Conservation (phyloP, 768 basidiomycete species). For the Termitomyces eurrhizus region DNA sequence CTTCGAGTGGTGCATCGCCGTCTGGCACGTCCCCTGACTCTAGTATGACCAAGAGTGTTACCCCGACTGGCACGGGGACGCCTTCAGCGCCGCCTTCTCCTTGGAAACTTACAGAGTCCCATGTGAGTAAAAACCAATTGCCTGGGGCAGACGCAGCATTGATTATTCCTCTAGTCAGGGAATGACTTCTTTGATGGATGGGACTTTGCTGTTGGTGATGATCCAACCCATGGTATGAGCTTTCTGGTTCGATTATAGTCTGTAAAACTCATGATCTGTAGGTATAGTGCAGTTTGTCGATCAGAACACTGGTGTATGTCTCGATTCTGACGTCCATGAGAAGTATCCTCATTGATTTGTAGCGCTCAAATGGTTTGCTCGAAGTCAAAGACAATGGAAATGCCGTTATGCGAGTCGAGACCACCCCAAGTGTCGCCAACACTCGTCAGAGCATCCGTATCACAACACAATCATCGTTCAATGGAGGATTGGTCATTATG, state of each 20-base stretch:
- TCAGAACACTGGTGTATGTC: slow-evolving; percentile 52
- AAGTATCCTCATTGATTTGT: slow-evolving; percentile 2
- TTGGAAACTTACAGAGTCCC: slow-evolving; percentile 57
- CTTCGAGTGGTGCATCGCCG: slow-evolving; percentile 2
- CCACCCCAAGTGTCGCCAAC: slow-evolving; percentile 64
- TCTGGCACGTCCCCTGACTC: not conserved
- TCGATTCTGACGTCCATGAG: slow-evolving; percentile 1
- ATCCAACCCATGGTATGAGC: slow-evolving; percentile 70
- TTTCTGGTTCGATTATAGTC: not conserved
- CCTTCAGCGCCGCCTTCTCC: slow-evolving; percentile 35
- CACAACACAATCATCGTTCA: slow-evolving; percentile 55
- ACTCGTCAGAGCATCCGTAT: slow-evolving; percentile 80
- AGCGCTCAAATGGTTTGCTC: slow-evolving; percentile 58
- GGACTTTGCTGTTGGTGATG: slow-evolving; percentile 62
- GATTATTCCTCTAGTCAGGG: slow-evolving; percentile 42
- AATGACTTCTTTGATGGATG: slow-evolving; percentile 79
- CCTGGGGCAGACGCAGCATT: slow-evolving; percentile 6
- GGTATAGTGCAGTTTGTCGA: slow-evolving; percentile 62
- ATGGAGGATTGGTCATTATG: slow-evolving; percentile 70
- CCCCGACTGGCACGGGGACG: slow-evolving; percentile 16
- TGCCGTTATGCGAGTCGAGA: slow-evolving; percentile 87
- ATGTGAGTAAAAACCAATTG: slow-evolving; percentile 36
- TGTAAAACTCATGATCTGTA: slow-evolving; percentile 8
- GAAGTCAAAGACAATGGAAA: slow-evolving; percentile 67
- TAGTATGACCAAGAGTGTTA: slow-evolving; percentile 17